Evolutionary conservation across 2,329 filamentous ascomycete species (phyloP), one percentile per base, ranked within the genome.

Genomic region (Coccinonectria pachysandricola): DNA sequence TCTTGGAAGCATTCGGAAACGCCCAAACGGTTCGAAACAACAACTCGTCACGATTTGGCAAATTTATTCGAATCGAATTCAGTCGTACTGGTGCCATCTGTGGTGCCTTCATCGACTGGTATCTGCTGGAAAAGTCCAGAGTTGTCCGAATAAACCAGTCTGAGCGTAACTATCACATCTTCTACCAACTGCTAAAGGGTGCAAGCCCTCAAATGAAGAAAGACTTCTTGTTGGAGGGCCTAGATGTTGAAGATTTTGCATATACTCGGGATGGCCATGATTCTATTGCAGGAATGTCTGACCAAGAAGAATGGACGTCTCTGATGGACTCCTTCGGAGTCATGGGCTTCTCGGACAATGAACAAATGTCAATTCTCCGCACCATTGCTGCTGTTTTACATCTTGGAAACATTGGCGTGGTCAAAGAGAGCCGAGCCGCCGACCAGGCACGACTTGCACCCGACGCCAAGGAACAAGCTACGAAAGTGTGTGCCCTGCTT

Each of bases 31-130:
- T 98, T 15, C 75, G 91, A 28, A 98, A 98, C 55, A 91, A 98
- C 60, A 98, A 98, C 52, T 98, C 91, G 1, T 98, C 91, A 5
- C 77, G 91, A 38, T 98, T 98, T 48, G 91, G 91, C 50, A 98
- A 98, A 54, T 98, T 98, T 48, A 98, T 98, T 50, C 74, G 92
- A 25, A 98, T 98, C 48, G 86, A 95, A 50, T 95, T 98, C 57
- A 85, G 76, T 17, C 71, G 82, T 13, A 73, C 73, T 18, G 92
- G 92, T 15, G 81, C 91, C 28, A 98, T 98, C 40, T 82, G 82
- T 4, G 92, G 92, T 18, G 91, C 91, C 12, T 95, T 86, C 58
- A 96, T 98, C 40, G 87, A 98, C 53, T 98, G 91, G 91, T 98
- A 96, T 56, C 67, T 98, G 1, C 64, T 98, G 9, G 91, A 98